Evolutionary conservation across 352 stramenopile species (phyloP), one percentile per base, ranked within the genome.

Genomic region (Phytophthora rubi): DNA sequence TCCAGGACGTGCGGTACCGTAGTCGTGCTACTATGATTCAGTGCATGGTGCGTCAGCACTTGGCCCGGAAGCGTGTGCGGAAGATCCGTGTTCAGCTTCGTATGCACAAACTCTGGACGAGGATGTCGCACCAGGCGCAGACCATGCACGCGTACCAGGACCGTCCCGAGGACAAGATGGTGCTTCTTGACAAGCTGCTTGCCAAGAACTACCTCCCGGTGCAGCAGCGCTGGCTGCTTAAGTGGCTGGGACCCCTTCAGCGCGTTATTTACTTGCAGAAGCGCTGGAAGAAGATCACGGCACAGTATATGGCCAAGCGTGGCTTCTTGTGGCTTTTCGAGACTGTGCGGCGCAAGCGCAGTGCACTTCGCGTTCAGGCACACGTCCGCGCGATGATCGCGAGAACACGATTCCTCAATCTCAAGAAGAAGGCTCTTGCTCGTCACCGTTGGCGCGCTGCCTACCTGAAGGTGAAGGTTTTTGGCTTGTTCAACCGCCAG

Each of bases 231-330:
- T 96, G 88, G 88, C 54, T 96, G 30, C 77, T 96, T n/a, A 93
- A 90, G 69, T 96, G 88, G 88, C 75, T 96, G 7, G 88, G 86
- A 3, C 88, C 88, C 42, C 59, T 96, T 21, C 82, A 94, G 62
- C 84, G 84, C 15, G 82, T 93, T 3, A 91, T 96, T 66, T 96
- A 94, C 71, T 53, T 96, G 53, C 88, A 96, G 51, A 94, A 94
- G 65, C 82, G 89, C 16, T 96, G 88, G 83, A 91, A 91, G 65
- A 93, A 91, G 73, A 81, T 91, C 9, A 86, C 78, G 26, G 75
- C 82, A 7, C 85, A 94, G 61, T 94, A 89, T 35, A 55, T 85
- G 33, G 86, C 84, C 18, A 94, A 94, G 68, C 85, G 84, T 60
- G 86, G 82, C 7, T 94, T 96, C 70, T 44, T 96, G n/a, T 91